A percentile compares a stretch with the other conserved stretches of the same genome.
phyloP scores from a whole-genome alignment of 805 yeast species.

The Priceomyces carsonii region DNA sequence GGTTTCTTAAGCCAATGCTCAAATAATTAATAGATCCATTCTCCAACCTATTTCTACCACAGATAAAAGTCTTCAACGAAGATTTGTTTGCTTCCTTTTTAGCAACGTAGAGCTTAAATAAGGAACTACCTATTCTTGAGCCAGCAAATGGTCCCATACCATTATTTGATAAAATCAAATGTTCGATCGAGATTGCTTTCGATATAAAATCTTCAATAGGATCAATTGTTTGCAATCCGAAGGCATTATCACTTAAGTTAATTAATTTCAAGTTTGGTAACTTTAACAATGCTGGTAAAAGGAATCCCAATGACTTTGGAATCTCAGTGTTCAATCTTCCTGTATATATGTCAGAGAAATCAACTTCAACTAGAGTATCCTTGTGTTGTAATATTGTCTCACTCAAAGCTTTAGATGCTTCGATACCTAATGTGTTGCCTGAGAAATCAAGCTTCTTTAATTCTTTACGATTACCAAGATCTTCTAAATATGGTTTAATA shows the following conservation, averaged over 20 bases:
- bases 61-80: constrained; percentile 78
- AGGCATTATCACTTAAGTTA: constrained; percentile 92
- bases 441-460: constrained; percentile 71
- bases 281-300: constrained; percentile 71
- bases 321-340: constrained; percentile 95
- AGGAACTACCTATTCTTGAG: constrained; percentile 85
- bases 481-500: constrained; percentile 66
- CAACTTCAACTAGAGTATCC: constrained; percentile 60
- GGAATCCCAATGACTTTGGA: constrained; percentile 72
- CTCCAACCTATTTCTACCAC: constrained; percentile 97
- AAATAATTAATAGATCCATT: constrained; percentile 88
- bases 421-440: constrained; percentile 94
- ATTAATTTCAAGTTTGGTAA: constrained; percentile 70
- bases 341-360: constrained; percentile 91
- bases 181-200: constrained; percentile 76
- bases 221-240: constrained; percentile 93
- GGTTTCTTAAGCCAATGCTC: constrained; percentile 82
- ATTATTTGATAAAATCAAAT: constrained; percentile 86
- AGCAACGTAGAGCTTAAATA: constrained; percentile 66
- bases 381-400: constrained; percentile 46
- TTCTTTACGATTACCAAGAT: constrained; percentile 40
- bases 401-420: constrained; percentile 75
- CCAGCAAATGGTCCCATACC: constrained; percentile 99
- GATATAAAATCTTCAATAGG: constrained; percentile 79
- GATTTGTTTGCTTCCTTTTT: constrained; percentile 52